A percentile compares a stretch with the other conserved stretches of the same genome.
Evolutionary conservation across 768 basidiomycete genomes (phyloP).

Genomic region (Panaeolus cyanescens): DNA sequence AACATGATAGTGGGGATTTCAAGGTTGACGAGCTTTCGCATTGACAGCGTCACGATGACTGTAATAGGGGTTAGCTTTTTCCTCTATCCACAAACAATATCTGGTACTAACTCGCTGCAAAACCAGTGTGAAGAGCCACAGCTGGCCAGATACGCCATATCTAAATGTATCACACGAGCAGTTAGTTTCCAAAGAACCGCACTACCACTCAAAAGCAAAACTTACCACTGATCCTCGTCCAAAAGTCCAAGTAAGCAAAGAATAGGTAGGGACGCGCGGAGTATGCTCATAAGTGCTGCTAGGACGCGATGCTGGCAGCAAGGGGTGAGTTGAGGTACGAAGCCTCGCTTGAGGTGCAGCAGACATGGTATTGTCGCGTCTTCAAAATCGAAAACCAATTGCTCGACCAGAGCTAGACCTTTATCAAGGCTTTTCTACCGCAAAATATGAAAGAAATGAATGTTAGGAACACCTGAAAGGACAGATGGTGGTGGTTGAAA

Average conservation of each 20-base stretch:
- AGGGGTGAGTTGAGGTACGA: constrained; percentile 12
- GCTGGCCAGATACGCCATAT: constrained; percentile 72
- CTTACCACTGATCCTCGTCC: constrained; percentile 34
- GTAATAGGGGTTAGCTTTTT: not conserved
- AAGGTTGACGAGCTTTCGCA: constrained; percentile 38
- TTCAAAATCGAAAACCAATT: not conserved
- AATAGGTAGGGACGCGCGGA: constrained; percentile 22
- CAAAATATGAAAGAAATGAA: not conserved
- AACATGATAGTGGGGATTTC: constrained; percentile 59
- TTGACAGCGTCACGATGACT: constrained; percentile 47
- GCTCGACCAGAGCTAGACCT: not conserved
- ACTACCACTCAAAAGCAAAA: not conserved
- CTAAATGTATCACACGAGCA: constrained; percentile 20
- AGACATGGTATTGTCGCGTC: not conserved
- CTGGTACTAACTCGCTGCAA: constrained; percentile 47
- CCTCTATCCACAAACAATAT: not conserved
- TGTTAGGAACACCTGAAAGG: not conserved
- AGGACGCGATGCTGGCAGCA: constrained; percentile 29
- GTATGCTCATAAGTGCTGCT: constrained; percentile 14
- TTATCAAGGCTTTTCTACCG: not conserved
- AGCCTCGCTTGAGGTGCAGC: not conserved
- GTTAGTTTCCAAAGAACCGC: not conserved
- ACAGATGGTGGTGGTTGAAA: not conserved
- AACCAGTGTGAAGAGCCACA: constrained; percentile 59
- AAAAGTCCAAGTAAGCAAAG: constrained; percentile 33